A percentile compares a stretch with the other conserved stretches of the same genome.
These are phyloP conservation scores for Chaetomium sp. DNA, from an alignment of 2,329 filamentous ascomycete genomes.

Conservation along the genomic window DNA sequence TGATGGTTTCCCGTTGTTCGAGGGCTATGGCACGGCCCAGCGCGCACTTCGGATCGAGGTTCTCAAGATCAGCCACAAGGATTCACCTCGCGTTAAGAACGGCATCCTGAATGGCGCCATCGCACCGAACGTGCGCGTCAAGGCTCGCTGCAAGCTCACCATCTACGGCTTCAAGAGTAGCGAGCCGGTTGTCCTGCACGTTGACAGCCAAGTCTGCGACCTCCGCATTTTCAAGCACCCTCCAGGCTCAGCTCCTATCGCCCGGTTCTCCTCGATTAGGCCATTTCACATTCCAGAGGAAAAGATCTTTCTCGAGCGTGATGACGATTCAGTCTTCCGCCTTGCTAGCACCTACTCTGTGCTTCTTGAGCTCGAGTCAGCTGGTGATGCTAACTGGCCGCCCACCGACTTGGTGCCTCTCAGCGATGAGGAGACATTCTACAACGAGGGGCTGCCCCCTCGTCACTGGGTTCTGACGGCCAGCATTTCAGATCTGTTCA, in stretches of 20 bases:
- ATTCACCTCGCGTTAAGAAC: constrained; percentile 35
- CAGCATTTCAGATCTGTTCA: constrained; percentile 37
- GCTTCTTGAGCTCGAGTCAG: constrained; percentile 46
- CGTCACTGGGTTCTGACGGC: constrained; percentile 37
- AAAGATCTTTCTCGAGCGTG: constrained; percentile 43
- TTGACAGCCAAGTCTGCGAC: constrained; percentile 48
- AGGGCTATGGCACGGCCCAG: constrained; percentile 22
- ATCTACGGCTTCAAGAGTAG: constrained; percentile 33
- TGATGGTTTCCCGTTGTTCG: constrained; percentile 27
- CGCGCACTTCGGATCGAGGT: constrained; percentile 47
- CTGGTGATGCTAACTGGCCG: constrained; percentile 45
- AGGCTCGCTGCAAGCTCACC: constrained; percentile 39
- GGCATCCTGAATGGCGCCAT: constrained; percentile 32
- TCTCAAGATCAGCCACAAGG: constrained; percentile 46
- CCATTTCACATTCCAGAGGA: constrained; percentile 49
- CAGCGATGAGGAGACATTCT: constrained; percentile 24
- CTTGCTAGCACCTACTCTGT: constrained; percentile 46
- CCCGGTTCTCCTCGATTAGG: constrained; percentile 39
- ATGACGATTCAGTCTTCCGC: constrained; percentile 41
- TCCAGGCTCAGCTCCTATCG: constrained; percentile 38
- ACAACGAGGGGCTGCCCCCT: constrained; percentile 22
- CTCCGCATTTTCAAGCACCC: constrained; percentile 45
- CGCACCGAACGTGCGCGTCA: constrained; percentile 30
- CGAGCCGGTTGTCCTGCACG: constrained; percentile 41
- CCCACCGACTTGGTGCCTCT: constrained; percentile 37